Evolutionary conservation across 2,329 filamentous ascomycete species (phyloP), one percentile per base, ranked within the genome.

Genomic region (Byssothecium circinans): DNA sequence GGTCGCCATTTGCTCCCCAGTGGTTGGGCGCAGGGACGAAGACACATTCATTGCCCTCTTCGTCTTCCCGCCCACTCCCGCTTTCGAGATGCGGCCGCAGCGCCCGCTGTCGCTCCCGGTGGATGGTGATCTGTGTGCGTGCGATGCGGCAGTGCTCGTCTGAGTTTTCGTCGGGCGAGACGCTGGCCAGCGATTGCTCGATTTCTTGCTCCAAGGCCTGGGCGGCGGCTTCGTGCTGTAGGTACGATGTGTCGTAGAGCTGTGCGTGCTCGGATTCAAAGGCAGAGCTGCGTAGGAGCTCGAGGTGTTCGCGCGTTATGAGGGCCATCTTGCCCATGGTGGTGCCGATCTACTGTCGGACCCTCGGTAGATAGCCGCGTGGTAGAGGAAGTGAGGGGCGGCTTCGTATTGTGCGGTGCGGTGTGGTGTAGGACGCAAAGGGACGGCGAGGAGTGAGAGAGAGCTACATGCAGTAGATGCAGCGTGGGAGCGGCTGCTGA

Each of bases 181-280:
- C 65, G 52, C 63, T 64, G 34, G 56, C 54, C 27, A 68, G 49
- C 15, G 61, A 63, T 38, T 60, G 58, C 42, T 65, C 64, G 25
- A 70, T 67, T 41, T 65, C 58, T 45, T 61, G 60, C 48, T 69
- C 66, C 32, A 70, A 53, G 22, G 63, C 66, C 45, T 62, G 43
- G 23, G 65, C 67, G 41, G 67, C 66, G 32, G 62, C 61, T 41
- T 67, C 65, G 29, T 70, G 67, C 50, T 70, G 64, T 48, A 59
- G 55, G 41, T 67, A 70, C 7, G 65, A 68, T 17, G 58, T 58
- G 54, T 70, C 67, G 57, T 69, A 70, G 48, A 68, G 60, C 61
- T 66, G 68, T 43, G 67, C 66, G 47, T 70, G 67, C 46, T 70
- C 67, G 11, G 57, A 62, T 48, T 70, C 67, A 43, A 70, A 70